These are phyloP conservation scores for Hypoxylon sp. DNA, from an alignment of 2,329 filamentous ascomycete genomes.

Conservation along the genomic window DNA sequence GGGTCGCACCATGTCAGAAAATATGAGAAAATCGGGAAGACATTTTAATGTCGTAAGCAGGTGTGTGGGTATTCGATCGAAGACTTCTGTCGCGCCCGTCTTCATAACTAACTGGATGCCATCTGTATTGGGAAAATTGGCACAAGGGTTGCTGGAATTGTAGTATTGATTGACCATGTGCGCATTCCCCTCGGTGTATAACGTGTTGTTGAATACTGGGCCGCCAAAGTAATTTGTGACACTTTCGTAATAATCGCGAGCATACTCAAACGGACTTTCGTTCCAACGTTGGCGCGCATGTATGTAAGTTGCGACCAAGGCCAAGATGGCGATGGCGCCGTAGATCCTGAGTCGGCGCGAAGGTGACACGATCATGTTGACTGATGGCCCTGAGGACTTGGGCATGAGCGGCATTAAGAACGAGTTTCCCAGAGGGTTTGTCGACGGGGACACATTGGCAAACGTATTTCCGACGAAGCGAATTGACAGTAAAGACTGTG, in stretches of 20 bases:
- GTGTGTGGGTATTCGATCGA: conserved; percentile 68
- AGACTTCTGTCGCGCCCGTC: conserved; percentile 70
- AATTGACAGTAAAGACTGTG: not conserved
- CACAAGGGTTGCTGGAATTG: conserved; percentile 58
- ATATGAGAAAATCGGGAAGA: conserved; percentile 69
- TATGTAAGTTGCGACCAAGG: conserved; percentile 47
- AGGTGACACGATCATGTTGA: conserved; percentile 52
- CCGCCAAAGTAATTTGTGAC: conserved; percentile 50
- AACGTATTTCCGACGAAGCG: conserved; percentile 7
- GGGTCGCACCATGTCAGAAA: conserved; percentile 64
- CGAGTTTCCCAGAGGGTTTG: conserved; percentile 18
- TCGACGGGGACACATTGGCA: conserved; percentile 27
- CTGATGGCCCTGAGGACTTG: not conserved
- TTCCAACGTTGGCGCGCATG: conserved; percentile 50
- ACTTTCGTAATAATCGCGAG: conserved; percentile 51
- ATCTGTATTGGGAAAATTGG: conserved; percentile 60
- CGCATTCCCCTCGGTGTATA: conserved; percentile 57
- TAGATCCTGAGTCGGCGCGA: conserved; percentile 53
- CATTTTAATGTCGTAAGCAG: conserved; percentile 69
- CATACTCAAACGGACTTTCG: conserved; percentile 50
- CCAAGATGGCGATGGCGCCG: conserved; percentile 46
- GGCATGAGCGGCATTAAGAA: conserved; percentile 28
- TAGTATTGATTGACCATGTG: conserved; percentile 54
- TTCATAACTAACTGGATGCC: conserved; percentile 69
- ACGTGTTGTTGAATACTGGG: conserved; percentile 58